phyloP scores from a whole-genome alignment of 169 alveolate species.

The Cryptosporidium canis region DNA sequence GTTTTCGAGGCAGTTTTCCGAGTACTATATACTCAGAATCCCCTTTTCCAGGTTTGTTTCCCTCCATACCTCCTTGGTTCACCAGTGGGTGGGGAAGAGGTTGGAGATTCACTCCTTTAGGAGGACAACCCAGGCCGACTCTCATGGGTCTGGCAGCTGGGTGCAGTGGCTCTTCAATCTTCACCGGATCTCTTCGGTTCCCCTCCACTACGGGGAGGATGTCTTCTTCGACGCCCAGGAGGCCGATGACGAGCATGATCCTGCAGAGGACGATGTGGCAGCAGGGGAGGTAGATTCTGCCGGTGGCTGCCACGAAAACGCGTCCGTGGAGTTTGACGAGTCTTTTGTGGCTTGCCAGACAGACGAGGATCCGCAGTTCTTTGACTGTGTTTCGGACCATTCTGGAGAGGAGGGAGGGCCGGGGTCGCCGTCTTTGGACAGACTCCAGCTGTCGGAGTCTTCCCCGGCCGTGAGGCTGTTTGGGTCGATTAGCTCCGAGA shows the following conservation, averaged over 20 bases:
- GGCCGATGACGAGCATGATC: background rate
- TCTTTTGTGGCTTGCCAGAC: background rate
- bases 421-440: background rate
- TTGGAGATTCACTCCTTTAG: conserved; percentile 21
- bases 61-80: conserved; percentile 64
- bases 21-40: conserved; percentile 29
- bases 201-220: background rate
- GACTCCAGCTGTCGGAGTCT: background rate
- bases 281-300: background rate
- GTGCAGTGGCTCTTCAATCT: conserved; percentile 64
- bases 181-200: conserved; percentile 43
- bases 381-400: conserved; percentile 54
- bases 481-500: conserved; percentile 17
- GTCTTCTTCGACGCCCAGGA: conserved; percentile 55
- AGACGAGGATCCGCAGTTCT: background rate
- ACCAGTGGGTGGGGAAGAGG: conserved; percentile 53
- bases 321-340: conserved; percentile 31
- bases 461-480: background rate
- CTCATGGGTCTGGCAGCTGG: conserved; percentile 19
- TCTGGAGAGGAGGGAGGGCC: background rate
- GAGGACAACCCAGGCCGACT: background rate
- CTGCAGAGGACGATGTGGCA: background rate
- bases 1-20: conserved; percentile 53
- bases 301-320: background rate
- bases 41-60: conserved; percentile 54